Evolutionary conservation across 2,329 filamentous ascomycete genomes (phyloP).

Genomic region (Ophiognomonia clavigignenti-juglandacearum): DNA sequence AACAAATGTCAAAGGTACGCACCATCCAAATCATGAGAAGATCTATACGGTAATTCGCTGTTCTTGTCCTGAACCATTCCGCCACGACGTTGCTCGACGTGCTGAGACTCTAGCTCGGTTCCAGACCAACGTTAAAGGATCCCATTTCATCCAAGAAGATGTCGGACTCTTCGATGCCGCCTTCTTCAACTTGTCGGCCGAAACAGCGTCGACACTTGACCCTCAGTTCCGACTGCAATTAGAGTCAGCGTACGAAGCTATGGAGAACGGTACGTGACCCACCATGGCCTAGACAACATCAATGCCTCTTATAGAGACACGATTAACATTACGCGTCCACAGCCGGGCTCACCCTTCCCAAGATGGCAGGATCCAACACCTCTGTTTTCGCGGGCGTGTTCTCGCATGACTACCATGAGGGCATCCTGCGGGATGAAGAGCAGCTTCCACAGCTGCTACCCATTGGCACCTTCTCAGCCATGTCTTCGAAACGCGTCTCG

Average conservation of each 20-base stretch:
- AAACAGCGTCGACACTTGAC: conserved; percentile 18
- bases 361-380: conserved; percentile 26
- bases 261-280: conserved; percentile 18
- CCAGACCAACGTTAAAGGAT: not conserved
- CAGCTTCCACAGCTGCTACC: conserved; percentile 18
- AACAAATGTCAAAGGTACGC: no score
- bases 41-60: no score
- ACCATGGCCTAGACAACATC: not conserved
- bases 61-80: no score
- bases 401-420: conserved; percentile 27
- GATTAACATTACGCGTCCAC: no score
- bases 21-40: no score
- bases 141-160: conserved; percentile 1
- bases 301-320: not conserved
- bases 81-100: no score
- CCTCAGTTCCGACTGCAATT: not conserved
- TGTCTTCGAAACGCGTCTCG: conserved; percentile 33
- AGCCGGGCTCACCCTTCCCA: conserved; percentile 16
- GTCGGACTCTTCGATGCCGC: not conserved
- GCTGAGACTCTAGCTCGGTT: not conserved
- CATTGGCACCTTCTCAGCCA: conserved; percentile 29
- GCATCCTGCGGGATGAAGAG: conserved; percentile 20
- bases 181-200: conserved; percentile 7
- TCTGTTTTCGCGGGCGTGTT: conserved; percentile 27
- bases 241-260: conserved; percentile 3